phyloP scores from a whole-genome alignment of 768 basidiomycete genomes.

The Suillus americanus region DNA sequence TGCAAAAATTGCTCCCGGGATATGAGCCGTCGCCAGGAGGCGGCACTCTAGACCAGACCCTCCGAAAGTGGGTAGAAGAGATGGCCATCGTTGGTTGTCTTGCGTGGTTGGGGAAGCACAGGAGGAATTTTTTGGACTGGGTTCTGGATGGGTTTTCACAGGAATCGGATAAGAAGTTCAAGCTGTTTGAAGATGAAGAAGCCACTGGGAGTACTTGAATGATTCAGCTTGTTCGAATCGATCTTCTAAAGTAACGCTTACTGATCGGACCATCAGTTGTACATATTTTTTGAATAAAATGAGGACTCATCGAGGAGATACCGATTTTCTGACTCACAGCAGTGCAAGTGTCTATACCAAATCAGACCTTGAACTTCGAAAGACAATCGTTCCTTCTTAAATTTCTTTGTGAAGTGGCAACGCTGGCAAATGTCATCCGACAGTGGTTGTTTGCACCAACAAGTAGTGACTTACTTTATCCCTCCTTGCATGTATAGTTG shows the following conservation, averaged over 20 bases:
- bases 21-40: conserved; percentile 3
- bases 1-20: neutral
- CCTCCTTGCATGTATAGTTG: too few relatives aligned
- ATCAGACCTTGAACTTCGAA: too few relatives aligned
- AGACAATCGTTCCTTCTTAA: too few relatives aligned
- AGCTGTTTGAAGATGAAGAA: conserved; percentile 4
- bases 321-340: too few relatives aligned
- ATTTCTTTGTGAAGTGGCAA: too few relatives aligned
- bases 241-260: neutral
- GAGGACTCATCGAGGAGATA: neutral
- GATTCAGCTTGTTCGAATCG: neutral
- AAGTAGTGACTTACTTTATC: too few relatives aligned
- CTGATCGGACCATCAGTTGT: neutral
- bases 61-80: conserved; percentile 3
- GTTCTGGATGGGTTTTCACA: neutral
- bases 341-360: too few relatives aligned
- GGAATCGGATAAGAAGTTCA: neutral
- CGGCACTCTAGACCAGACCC: neutral
- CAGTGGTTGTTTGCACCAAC: too few relatives aligned
- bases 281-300: neutral
- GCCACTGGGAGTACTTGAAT: neutral
- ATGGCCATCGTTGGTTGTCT: conserved; percentile 9
- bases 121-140: conserved; percentile 4
- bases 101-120: conserved; percentile 10
- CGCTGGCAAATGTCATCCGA: too few relatives aligned